Conservation (phyloP, 768 basidiomycete genomes). For the Kwoniella pini region DNA sequence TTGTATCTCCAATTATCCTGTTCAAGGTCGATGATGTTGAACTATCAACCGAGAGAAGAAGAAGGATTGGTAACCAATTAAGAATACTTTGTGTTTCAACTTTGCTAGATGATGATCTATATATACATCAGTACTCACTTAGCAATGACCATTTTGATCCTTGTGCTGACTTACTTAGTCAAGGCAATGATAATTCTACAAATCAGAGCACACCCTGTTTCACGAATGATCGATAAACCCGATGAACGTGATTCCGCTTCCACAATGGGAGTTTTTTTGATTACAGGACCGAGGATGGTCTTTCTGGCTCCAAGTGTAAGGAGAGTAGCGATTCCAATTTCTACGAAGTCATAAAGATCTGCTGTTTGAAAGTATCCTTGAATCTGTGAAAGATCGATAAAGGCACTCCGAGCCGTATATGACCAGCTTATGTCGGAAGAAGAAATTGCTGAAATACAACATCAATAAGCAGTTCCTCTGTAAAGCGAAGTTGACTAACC, state of each 20-base stretch:
- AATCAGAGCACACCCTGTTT: background rate
- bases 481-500: background rate
- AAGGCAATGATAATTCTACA: background rate
- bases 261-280: too few species aligned
- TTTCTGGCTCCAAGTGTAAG: background rate
- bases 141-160: too few species aligned
- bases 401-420: background rate
- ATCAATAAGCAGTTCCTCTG: background rate
- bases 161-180: constrained; percentile 1
- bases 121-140: too few species aligned
- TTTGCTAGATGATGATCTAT: too few species aligned
- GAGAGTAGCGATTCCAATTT: background rate
- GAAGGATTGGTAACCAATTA: constrained; percentile 10
- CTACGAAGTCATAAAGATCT: background rate
- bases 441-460: background rate
- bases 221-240: background rate
- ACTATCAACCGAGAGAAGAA: constrained; percentile 16
- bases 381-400: background rate
- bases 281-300: background rate
- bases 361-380: background rate
- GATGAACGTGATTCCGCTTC: too few species aligned
- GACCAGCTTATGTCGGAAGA: background rate
- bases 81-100: too few species aligned
- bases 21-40: constrained; percentile 5
- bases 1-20: constrained; percentile 3